Evolutionary conservation across 2,329 filamentous ascomycete species (phyloP), one percentile per base, ranked within the genome.

Genomic region (Penicillium corylophilum): DNA sequence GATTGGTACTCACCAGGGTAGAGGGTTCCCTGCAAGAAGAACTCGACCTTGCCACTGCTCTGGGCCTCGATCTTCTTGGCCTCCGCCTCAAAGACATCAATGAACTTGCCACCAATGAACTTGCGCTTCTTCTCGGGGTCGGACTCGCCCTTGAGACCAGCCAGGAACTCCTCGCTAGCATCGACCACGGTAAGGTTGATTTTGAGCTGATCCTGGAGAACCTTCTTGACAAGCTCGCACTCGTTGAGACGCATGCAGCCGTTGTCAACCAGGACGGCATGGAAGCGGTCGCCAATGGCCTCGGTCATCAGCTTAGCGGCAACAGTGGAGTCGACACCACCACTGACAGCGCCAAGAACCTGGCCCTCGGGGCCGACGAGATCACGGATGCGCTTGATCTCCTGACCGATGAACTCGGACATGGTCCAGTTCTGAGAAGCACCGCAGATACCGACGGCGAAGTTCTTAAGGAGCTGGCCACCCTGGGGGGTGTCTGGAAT

Each of bases 121-220:
- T 95, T 96, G 49, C 92, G 82, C 80, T 96, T 96, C 68, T 82
- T 82, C 74, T 97, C 92, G 0, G 93, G 92, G 50, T 89, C 90
- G 0, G 75, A 77, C 23, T 96, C 83, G 16, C 90, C 93, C 59
- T 83, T 82, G 1, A 97, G 83, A 22, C 85, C 80, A 26, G 76
- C 75, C n/a, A 96, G 78, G 78, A 97, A 97, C 23, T 82, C 77
- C 54, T 95, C 79, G 9, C 82, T 81, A 0, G 84, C 91, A 68
- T 97, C 88, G 2, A 95, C 84, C 24, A 97, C 87, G 0, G 89
- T 95, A 2, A 97, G 79, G 71, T 96, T 94, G 72, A 97, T 95
- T 1, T 89, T 89, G 1, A 97, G 82, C 60, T 94, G 86, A 65
- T 91, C 71, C 1, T 81, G 80, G 2, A 97, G 82, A 0, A 85